Evolutionary conservation across 2,329 filamentous ascomycete species (phyloP), one percentile per base, ranked within the genome.

Genomic region (Graphiopsis chlorocephala): DNA sequence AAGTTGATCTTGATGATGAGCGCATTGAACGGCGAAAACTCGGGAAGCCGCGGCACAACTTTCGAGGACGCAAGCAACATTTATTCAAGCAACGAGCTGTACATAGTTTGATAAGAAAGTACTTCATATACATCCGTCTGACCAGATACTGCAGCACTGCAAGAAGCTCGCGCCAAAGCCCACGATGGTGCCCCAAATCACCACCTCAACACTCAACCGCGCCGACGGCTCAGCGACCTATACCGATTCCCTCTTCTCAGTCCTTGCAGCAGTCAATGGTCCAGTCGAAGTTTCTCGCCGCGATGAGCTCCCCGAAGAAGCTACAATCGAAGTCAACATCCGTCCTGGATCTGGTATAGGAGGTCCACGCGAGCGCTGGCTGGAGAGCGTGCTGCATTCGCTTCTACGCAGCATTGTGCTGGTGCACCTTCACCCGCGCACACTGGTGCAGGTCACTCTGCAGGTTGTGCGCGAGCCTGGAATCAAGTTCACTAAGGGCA

Each of bases 271-370:
- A 15, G 92, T 96, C 70, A 98, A 97, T 78, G 95, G 94, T 0
- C 95, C 95, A 17, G 87, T 98, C 70, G 95, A 99, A 80, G 92
- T 94, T 17, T 88, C 88, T 71, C 87, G 93, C 72, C 88, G 92
- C 72, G 94, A 99, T 75, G 92, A 98, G 77, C 87, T 95, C 70
- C 90, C 95, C 8, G 93, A 96, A 78, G 93, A 97, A 80, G 92
- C 94, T 29, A 87, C 90, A 58, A 83, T 99, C 69, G 95, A 98
- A 78, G 91, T 99, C 65, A 88, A 94, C 75, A 86, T 99, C 69
- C 88, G 95, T 76, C 94, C 94, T 57, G 89, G 90, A 38, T 88
- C 90, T 68, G 93, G 93, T 17, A 88, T 95, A 53, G 92, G 91
- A 81, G 81, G 78, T 48, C 78, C 80, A 7, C 74, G 76, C 69